phyloP scores from a whole-genome alignment of 179 eudicot genomes.

The Camellia oleifera region DNA sequence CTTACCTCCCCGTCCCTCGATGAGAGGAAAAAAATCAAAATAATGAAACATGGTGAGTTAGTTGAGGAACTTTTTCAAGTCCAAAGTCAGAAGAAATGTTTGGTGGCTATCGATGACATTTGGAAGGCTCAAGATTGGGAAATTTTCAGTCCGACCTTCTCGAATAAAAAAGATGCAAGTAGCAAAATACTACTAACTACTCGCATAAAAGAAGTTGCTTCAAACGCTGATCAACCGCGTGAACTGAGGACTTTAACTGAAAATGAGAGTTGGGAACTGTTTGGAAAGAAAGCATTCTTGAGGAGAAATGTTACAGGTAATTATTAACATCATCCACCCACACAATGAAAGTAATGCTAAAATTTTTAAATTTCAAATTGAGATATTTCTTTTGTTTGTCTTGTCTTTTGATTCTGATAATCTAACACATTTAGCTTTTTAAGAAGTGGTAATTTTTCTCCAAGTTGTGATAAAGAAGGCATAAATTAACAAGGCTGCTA shows the following conservation, averaged over 20 bases:
- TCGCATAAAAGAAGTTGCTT: slow-evolving; percentile 7
- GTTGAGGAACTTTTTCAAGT: slow-evolving; percentile 3
- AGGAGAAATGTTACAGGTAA: background rate
- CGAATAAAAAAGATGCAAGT: background rate
- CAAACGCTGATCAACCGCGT: background rate
- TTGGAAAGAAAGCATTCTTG: slow-evolving; percentile 10
- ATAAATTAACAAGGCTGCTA: too few relatives aligned
- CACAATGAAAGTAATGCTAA: too few relatives aligned
- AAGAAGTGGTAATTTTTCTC: too few relatives aligned
- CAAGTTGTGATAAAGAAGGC: too few relatives aligned
- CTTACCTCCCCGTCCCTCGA: background rate
- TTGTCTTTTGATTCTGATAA: too few relatives aligned
- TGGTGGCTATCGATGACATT: slow-evolving; percentile 27
- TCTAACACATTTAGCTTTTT: too few relatives aligned
- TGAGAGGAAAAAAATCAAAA: background rate
- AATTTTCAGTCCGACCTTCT: background rate
- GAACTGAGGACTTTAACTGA: slow-evolving; percentile 5
- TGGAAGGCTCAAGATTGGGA: slow-evolving; percentile 18
- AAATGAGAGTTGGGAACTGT: slow-evolving; percentile 25
- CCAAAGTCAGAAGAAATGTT: slow-evolving; percentile 9
- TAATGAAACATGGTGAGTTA: background rate
- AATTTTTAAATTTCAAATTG: too few relatives aligned
- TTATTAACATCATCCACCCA: too few relatives aligned
- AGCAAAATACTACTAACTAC: background rate
- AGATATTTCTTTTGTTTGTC: too few relatives aligned